Evolutionary conservation across 257 asterid genomes (phyloP), one percentile per base, ranked within the genome.

Genomic region (Orobanche coerulescens): DNA sequence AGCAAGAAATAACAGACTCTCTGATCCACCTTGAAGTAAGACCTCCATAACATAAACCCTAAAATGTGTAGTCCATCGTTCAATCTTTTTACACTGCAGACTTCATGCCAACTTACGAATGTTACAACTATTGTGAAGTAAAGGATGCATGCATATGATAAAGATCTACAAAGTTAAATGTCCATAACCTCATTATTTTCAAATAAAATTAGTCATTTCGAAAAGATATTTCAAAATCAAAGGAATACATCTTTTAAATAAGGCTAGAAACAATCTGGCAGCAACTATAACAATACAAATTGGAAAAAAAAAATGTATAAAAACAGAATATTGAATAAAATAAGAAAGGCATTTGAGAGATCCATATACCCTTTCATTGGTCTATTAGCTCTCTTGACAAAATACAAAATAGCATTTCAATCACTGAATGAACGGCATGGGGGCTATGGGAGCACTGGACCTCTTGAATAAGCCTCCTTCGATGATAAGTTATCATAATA

Each of bases 321-420:
- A 58, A 4, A 19, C 2, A 5, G 28, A 11, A 37, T 24, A 58
- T 19, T 14, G 16, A 16, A 36, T 15, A 5, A 53, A 6, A 53
- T n/a, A 18, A 7, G 52, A 18, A 46, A 46, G 7, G 11, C 23
- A 53, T 14, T 22, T 26, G 25, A 14, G 8, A 9, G 18, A 25
- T 22, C 42, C 18, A n/a, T 24, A 26, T 30, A 53, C 60, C 42
- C 60, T 53, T 53, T 28, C 1, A 26, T 14, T 30, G 9, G 39
- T 53, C 18, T 14, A 52, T 52, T 14, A 53, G 60, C 60, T 53
- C 60, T 53, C 24, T n/a, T 9, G 22, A 53, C 14, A 53, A 53
- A 28, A 53, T n/a, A 24, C 58, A 25, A 52, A 6, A 12, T 26
- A 5, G n/a, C n/a, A n/a, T n/a, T n/a, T n/a, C n/a, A n/a, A n/a